Conservation (phyloP, 495 filamentous ascomycete species). For the Annulohypoxylon stygium region DNA sequence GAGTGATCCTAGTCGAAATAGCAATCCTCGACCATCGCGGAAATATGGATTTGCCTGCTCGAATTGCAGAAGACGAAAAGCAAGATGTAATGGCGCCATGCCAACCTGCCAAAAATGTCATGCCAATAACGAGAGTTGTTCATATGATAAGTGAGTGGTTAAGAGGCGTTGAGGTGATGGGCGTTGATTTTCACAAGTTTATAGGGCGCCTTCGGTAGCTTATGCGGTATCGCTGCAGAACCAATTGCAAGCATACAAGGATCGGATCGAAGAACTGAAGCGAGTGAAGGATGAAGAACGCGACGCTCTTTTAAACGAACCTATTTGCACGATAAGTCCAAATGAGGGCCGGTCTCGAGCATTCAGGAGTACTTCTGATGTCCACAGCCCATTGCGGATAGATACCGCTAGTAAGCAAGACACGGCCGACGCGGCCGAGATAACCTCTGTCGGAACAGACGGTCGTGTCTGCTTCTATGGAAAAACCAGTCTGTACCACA, state of each 20-base stretch:
- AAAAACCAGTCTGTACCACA: conserved; percentile 29
- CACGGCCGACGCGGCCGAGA: conserved; percentile 7
- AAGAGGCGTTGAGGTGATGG: background rate
- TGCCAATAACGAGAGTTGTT: conserved; percentile 19
- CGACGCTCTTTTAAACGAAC: conserved; percentile 20
- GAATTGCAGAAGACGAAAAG: conserved; percentile 17
- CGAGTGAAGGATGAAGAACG: conserved; percentile 20
- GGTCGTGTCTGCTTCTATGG: conserved; percentile 28
- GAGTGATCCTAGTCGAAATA: conserved; percentile 7
- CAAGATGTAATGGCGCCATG: conserved; percentile 20
- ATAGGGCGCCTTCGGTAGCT: conserved; percentile 14
- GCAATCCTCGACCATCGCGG: conserved; percentile 17
- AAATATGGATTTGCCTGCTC: conserved; percentile 28
- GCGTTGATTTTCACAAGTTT: conserved; percentile 2
- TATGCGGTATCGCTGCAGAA: conserved; percentile 20
- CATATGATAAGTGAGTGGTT: conserved; percentile 21
- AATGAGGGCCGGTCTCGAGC: conserved; percentile 22
- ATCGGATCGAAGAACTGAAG: conserved; percentile 16
- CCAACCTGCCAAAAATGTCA: conserved; percentile 22
- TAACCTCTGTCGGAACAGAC: conserved; percentile 25
- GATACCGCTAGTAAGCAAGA: background rate
- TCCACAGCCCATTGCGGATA: conserved; percentile 1
- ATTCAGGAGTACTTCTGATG: background rate
- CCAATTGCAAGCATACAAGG: conserved; percentile 18
- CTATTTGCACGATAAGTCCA: conserved; percentile 23